Percentiles rank a stretch among this genome's conserved stretches.
Conservation (phyloP, 2,329 filamentous ascomycete species). For the Fusarium aywerte region DNA sequence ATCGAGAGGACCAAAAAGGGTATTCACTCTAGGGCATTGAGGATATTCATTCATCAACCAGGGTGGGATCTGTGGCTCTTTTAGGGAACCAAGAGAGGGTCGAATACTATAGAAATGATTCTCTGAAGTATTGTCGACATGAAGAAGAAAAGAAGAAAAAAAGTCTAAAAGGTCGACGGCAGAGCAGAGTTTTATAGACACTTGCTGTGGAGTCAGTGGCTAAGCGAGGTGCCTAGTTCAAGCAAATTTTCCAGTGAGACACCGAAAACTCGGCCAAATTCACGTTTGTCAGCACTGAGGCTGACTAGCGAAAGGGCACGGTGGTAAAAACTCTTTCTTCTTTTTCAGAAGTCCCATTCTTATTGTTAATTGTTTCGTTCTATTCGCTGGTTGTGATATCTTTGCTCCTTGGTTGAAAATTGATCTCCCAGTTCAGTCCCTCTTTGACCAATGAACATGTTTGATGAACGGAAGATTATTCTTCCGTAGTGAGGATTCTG, state of each 20-base stretch:
- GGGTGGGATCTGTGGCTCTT: constrained; percentile 90
- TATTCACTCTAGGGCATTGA: constrained; percentile 66
- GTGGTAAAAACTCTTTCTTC: neutral
- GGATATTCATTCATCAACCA: constrained; percentile 68
- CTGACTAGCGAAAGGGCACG: constrained; percentile 9
- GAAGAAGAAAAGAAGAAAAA: constrained; percentile 62
- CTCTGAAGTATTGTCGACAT: constrained; percentile 75
- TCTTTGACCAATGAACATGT: neutral
- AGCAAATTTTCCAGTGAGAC: neutral
- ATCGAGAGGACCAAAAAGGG: constrained; percentile 41
- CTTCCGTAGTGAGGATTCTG: no score
- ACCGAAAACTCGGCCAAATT: neutral
- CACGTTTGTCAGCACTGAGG: neutral
- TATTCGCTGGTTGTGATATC: neutral
- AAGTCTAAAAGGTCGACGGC: constrained; percentile 44
- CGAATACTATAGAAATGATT: constrained; percentile 99
- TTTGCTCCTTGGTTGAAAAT: no score
- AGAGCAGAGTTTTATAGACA: constrained; percentile 28
- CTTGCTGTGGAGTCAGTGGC: neutral
- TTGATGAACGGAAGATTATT: rapidly evolving
- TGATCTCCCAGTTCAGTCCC: rapidly evolving
- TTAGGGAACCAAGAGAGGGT: constrained; percentile 91
- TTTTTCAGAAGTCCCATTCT: neutral
- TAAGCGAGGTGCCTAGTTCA: neutral
- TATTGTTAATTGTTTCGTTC: neutral